These are phyloP conservation scores for Thermoascus crustaceus DNA, from an alignment of 2,329 filamentous ascomycete genomes.

Conservation along the genomic window DNA sequence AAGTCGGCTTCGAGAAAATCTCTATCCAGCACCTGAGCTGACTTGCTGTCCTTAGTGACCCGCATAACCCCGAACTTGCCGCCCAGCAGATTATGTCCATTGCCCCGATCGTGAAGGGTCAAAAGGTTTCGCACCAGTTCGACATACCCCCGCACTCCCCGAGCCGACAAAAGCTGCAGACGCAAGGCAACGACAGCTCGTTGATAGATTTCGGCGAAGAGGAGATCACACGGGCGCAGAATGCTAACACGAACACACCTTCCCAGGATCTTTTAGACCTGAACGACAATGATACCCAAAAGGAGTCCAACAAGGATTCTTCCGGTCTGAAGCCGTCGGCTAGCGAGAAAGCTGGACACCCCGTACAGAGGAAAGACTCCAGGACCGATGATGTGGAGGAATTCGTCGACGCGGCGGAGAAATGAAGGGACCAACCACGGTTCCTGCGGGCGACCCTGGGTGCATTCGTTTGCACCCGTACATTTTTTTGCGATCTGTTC, in stretches of 20 bases:
- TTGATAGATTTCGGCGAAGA: constrained; percentile 19
- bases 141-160: constrained; percentile 46
- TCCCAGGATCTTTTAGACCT: constrained; percentile 12
- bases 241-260: neutral
- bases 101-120: constrained; percentile 73
- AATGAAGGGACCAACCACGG: constrained; percentile 5
- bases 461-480: constrained; percentile 1
- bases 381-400: constrained; percentile 31
- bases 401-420: constrained; percentile 37
- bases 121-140: constrained; percentile 50
- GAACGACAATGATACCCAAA: constrained; percentile 6
- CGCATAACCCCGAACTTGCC: constrained; percentile 58
- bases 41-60: constrained; percentile 42
- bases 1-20: constrained; percentile 23
- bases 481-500: neutral
- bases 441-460: constrained; percentile 6
- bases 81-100: constrained; percentile 78
- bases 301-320: neutral
- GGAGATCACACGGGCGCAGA: neutral
- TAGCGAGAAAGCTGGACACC: constrained; percentile 7
- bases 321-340: constrained; percentile 7
- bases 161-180: constrained; percentile 6
- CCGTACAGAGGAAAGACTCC: constrained; percentile 31
- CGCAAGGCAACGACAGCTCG: constrained; percentile 7
- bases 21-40: neutral